Base-by-base conservation (phyloP, 257 asterid genomes). In the Rhazya stricta region DNA sequence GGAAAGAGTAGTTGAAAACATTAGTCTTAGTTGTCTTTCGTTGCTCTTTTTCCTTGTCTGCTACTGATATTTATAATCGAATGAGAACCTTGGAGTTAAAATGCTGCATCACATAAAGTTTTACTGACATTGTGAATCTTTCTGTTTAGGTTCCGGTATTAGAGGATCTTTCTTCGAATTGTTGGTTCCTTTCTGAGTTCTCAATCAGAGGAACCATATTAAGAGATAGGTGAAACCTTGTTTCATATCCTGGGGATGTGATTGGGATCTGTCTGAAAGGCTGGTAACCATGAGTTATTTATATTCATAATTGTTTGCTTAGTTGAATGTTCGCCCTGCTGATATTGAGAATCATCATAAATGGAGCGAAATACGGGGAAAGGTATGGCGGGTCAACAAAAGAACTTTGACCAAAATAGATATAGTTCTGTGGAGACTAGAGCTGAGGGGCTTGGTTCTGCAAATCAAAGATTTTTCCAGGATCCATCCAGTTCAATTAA, bases 401-500 rank as follows among this genome's bases (percentile, higher is more conserved):
- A 32, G 16, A 90, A 76, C 79, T 79, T 83, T 48, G 97, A 86
- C 63, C 89, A 85, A 74, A 81, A 73, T n/a, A 82, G 86, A 80
- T 87, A 83, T 78, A 81, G 79, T 81, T 81, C 87, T 58, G 81
- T 78, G 72, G 93, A 88, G 71, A 77, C 82, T 27, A 85, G 88
- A 84, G 83, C 79, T 71, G 89, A 89, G 74, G 89, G 83, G 45
- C 79, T 82, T 76, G 89, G 91, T 50, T 83, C 88, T 80, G 76
- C 89, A 71, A 88, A 85, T 79, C 90, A 86, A 82, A 81, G 83
- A 72, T 79, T 71, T 65, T 77, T 81, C 77, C 90, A 82, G 82
- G 97, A 88, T 88, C 89, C 97, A 11, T 81, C 94, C 72, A 80
- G 84, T 82, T 84, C 84, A 62, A 74, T 83, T 72, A 85, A 88